These are phyloP conservation scores for Planoprotostelium fungivorum DNA, from an alignment of 78 protist genomes.

Conservation along the genomic window DNA sequence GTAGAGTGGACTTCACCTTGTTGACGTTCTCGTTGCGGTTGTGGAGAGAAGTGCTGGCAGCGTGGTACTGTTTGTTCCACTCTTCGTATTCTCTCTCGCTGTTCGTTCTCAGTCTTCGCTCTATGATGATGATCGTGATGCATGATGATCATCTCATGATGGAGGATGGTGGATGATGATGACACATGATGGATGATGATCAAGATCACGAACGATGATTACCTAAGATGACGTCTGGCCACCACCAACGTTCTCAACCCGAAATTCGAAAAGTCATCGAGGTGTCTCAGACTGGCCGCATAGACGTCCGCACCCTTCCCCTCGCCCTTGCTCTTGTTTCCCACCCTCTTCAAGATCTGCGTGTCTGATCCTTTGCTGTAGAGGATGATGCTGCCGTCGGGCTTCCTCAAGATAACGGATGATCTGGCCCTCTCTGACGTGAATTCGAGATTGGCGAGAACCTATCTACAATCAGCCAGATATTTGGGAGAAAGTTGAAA, in stretches of 20 bases:
- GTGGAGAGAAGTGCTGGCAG: conserved; percentile 35
- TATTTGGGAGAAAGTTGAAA: no score
- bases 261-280: conserved; percentile 34
- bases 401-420: conserved; percentile 60
- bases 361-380: conserved; percentile 53
- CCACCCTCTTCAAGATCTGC: conserved; percentile 28
- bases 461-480: no score
- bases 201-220: not conserved
- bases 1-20: not conserved
- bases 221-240: conserved; percentile 35
- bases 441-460: conserved; percentile 59
- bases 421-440: conserved; percentile 59
- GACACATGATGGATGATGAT: no score
- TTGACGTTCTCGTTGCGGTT: conserved; percentile 56
- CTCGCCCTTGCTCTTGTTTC: not conserved
- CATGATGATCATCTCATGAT: no score
- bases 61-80: conserved; percentile 33
- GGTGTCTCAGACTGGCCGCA: conserved; percentile 9
- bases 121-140: no score
- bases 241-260: conserved; percentile 43
- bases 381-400: conserved; percentile 29
- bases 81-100: conserved; percentile 17
- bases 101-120: not conserved
- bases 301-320: conserved; percentile 9
- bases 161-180: no score